These are phyloP conservation scores for Aspergillus panamensis DNA, from an alignment of 495 filamentous ascomycete species.

Conservation along the genomic window DNA sequence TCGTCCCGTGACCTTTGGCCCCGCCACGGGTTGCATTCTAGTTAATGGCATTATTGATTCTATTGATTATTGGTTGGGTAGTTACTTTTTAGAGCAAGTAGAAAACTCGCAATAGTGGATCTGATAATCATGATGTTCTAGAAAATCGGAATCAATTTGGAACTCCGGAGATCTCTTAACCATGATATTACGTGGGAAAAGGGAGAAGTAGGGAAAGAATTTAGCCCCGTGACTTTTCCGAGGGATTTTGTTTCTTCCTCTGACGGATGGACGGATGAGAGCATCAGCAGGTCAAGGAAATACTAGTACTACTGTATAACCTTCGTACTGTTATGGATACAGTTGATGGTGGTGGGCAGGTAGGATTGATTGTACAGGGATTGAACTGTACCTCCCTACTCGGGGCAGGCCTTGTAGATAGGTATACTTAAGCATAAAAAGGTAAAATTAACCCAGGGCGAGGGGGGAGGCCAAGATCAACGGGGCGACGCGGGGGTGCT, in stretches of 20 bases:
- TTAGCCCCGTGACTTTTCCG: conserved; percentile 7
- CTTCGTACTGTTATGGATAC: no score
- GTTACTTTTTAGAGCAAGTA: not conserved
- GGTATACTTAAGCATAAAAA: not conserved
- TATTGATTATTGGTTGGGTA: not conserved
- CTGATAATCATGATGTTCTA: conserved; percentile 4
- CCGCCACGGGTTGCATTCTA: conserved; percentile 18
- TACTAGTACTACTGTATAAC: no score
- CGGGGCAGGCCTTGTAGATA: not conserved
- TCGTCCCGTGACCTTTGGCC: conserved; percentile 7
- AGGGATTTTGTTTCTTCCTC: not conserved
- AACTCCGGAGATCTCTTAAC: no score
- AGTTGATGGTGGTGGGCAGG: not conserved
- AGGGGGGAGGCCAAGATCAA: not conserved
- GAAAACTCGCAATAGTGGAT: not conserved
- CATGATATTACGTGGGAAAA: not conserved
- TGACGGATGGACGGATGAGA: not conserved
- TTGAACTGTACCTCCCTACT: not conserved
- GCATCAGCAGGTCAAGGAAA: no score
- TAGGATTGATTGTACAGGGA: not conserved
- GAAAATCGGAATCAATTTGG: not conserved
- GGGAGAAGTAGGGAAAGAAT: conserved; percentile 12
- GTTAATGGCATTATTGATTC: conserved; percentile 20
- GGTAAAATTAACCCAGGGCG: not conserved
- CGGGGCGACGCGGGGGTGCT: not conserved